These are phyloP conservation scores for Diaporthe vexans DNA, from an alignment of 2,329 filamentous ascomycete genomes.

Conservation along the genomic window DNA sequence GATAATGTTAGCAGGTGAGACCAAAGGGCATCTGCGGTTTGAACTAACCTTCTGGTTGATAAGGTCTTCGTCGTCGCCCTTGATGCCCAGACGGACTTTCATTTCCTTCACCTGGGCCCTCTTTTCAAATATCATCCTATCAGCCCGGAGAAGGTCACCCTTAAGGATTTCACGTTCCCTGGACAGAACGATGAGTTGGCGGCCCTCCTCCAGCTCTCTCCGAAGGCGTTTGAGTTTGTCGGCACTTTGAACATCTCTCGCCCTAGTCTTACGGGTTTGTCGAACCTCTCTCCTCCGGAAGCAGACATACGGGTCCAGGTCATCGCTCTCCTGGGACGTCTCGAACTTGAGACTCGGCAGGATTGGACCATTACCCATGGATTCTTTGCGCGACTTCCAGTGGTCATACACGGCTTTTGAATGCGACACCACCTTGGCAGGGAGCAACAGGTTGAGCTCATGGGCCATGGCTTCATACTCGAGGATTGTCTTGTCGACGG, in stretches of 20 bases:
- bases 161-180: constrained; percentile 85
- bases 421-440: constrained; percentile 63
- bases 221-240: constrained; percentile 95
- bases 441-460: constrained; percentile 67
- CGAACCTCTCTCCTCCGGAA: constrained; percentile 96
- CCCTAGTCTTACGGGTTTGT: constrained; percentile 93
- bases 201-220: constrained; percentile 90
- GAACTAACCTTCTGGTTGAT: constrained; percentile 89
- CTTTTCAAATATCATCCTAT: constrained; percentile 86
- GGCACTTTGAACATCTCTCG: constrained; percentile 91
- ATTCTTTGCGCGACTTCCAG: constrained; percentile 82
- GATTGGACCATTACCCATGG: constrained; percentile 77
- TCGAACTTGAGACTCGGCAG: constrained; percentile 92
- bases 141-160: constrained; percentile 80
- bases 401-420: constrained; percentile 89
- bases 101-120: constrained; percentile 86
- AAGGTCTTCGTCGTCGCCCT: constrained; percentile 92
- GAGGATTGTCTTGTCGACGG: constrained; percentile 89
- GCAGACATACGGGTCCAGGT: constrained; percentile 97
- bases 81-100: constrained; percentile 90
- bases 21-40: background rate
- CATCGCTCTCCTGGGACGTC: constrained; percentile 92
- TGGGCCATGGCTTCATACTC: constrained; percentile 82
- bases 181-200: constrained; percentile 82
- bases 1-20: constrained; percentile 22